These are phyloP conservation scores for Yamadazyma triangularis DNA, from an alignment of 1,139 yeast genomes.

Conservation along the genomic window DNA sequence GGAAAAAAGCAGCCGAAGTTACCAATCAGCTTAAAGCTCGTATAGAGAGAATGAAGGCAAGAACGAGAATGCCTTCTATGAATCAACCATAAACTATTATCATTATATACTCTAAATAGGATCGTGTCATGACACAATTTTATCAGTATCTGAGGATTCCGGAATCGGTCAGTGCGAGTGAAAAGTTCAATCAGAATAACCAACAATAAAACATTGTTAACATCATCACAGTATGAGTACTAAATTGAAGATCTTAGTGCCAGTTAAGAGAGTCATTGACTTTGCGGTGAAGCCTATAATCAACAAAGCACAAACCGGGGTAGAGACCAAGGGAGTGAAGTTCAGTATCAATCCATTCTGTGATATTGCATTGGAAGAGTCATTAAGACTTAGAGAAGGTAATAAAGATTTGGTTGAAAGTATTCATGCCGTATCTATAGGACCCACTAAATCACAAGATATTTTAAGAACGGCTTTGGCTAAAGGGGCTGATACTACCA, in stretches of 20 bases:
- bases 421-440: slow-evolving; percentile 91
- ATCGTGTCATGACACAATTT: too few species aligned
- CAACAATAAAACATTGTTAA: too few species aligned
- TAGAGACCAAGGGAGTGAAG: slow-evolving; percentile 88
- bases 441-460: slow-evolving; percentile 84
- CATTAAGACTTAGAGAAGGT: slow-evolving; percentile 69
- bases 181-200: too few species aligned
- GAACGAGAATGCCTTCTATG: slow-evolving; percentile 12
- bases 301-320: slow-evolving; percentile 79
- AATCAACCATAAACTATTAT: not conserved
- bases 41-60: slow-evolving; percentile 84
- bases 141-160: too few species aligned
- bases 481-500: slow-evolving; percentile 86
- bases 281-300: slow-evolving; percentile 91
- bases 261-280: slow-evolving; percentile 93
- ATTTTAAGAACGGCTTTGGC: slow-evolving; percentile 87
- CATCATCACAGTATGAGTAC: too few species aligned
- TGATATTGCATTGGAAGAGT: slow-evolving; percentile 94
- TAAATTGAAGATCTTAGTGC: slow-evolving; percentile 77
- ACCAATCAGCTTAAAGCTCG: slow-evolving; percentile 81
- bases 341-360: slow-evolving; percentile 95
- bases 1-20: slow-evolving; percentile 89
- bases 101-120: too few species aligned
- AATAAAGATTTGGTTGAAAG: slow-evolving; percentile 69
- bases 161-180: too few species aligned